Conservation (phyloP, 306 rosid genomes). For the Sechiopsis laciniata region DNA sequence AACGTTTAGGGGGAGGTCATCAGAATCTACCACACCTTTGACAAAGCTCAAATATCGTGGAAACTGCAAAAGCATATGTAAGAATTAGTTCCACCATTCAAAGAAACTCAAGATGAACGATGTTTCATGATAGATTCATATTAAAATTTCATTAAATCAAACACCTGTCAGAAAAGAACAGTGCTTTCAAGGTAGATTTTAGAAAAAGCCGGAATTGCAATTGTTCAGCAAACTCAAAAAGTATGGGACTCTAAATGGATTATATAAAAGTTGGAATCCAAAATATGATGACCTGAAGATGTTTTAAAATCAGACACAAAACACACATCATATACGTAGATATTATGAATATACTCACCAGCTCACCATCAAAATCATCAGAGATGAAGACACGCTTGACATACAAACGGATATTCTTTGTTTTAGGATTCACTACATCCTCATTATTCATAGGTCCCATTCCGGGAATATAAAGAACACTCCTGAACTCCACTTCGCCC, state of each 20-base stretch:
- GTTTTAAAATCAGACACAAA: background rate
- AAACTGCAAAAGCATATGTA: constrained; percentile 48
- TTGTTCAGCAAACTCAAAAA: background rate
- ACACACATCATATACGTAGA: background rate
- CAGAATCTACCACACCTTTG: constrained; percentile 89
- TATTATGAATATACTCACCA: constrained; percentile 60
- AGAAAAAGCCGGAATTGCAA: background rate
- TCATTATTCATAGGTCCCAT: constrained; percentile 97
- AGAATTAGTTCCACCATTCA: constrained; percentile 2
- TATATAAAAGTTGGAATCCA: background rate
- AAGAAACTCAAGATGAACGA: background rate
- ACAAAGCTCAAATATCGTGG: constrained; percentile 96
- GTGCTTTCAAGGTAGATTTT: background rate
- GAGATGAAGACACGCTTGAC: constrained; percentile 97
- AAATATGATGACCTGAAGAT: background rate
- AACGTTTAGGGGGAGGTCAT: constrained; percentile 97
- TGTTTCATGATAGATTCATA: background rate
- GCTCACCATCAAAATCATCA: constrained; percentile 95
- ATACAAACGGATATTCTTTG: constrained; percentile 82
- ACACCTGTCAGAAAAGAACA: background rate
- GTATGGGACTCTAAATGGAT: background rate
- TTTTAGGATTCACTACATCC: constrained; percentile 85
- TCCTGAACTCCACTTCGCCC: constrained; percentile 97
- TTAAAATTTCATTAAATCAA: background rate
- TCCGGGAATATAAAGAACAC: constrained; percentile 87